Evolutionary conservation across 1,139 yeast genomes (phyloP).

Genomic region (Zhuliangozyma parablackwelliae): DNA sequence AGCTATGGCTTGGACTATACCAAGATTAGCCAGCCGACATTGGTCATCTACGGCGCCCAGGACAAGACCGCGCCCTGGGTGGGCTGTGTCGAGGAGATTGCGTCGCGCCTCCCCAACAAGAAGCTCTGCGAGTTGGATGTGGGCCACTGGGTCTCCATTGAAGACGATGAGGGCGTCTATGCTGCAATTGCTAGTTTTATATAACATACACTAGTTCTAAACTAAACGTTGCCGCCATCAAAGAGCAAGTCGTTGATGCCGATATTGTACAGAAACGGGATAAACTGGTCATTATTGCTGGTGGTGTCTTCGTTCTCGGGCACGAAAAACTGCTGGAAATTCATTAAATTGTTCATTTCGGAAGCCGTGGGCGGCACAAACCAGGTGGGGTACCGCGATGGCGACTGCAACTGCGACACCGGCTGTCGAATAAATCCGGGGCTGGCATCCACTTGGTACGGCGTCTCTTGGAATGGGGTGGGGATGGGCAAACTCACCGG

Average conservation of each 20-base stretch:
- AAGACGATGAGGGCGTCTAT: slow-evolving; percentile 13
- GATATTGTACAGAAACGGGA: slow-evolving; percentile 16
- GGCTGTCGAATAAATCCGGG: slow-evolving; percentile 4
- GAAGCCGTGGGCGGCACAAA: slow-evolving; percentile 4
- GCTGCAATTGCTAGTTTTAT: slow-evolving; percentile 6
- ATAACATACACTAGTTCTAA: too few relatives aligned
- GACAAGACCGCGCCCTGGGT: slow-evolving; percentile 21
- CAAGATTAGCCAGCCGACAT: slow-evolving; percentile 12
- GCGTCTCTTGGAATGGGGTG: slow-evolving; percentile 1
- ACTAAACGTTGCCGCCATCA: slow-evolving; percentile 10
- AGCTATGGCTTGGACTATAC: slow-evolving; percentile 11
- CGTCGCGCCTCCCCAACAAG: slow-evolving; percentile 8
- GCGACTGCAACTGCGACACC: slow-evolving; percentile 3
- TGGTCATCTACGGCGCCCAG: slow-evolving; percentile 19
- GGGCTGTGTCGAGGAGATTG: slow-evolving; percentile 18
- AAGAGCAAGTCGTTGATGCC: slow-evolving; percentile 19
- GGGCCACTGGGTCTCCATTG: slow-evolving; percentile 26
- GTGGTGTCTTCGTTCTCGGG: slow-evolving; percentile 9
- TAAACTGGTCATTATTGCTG: slow-evolving; percentile 8
- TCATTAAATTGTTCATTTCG: slow-evolving; percentile 15
- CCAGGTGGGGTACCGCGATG: slow-evolving; percentile 3
- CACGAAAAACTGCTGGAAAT: slow-evolving; percentile 17
- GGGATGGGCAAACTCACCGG: neutral
- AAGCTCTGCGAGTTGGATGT: slow-evolving; percentile 12
- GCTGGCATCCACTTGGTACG: slow-evolving; percentile 1